These are phyloP conservation scores for Chytriomyces confervae DNA, from an alignment of 192 early-diverging fungal genomes.

Conservation along the genomic window DNA sequence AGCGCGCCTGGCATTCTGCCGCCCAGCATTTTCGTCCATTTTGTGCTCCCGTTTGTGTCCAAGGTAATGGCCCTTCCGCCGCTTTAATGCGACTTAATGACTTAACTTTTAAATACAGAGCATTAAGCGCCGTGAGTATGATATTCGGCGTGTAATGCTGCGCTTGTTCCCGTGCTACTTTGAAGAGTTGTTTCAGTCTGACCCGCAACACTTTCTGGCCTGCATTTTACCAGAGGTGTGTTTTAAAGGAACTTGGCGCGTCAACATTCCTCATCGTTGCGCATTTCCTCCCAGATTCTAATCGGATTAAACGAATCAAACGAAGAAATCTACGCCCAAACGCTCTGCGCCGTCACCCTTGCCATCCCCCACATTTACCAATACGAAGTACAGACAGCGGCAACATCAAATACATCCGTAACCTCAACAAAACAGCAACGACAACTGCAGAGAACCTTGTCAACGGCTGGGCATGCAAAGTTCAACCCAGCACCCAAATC, in stretches of 20 bases:
- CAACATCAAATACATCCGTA: background rate
- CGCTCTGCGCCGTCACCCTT: slow-evolving; percentile 9
- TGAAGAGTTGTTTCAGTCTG: slow-evolving; percentile 19
- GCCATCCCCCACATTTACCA: slow-evolving; percentile 12
- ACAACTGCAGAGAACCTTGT: background rate
- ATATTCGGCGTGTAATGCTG: slow-evolving; percentile 16
- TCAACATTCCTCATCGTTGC: background rate
- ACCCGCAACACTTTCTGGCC: slow-evolving; percentile 11
- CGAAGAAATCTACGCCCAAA: slow-evolving; percentile 33
- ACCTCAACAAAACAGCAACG: background rate
- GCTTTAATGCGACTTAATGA: background rate
- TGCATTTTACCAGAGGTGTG: slow-evolving; percentile 31
- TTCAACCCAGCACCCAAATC: background rate
- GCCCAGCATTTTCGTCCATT: slow-evolving; percentile 18
- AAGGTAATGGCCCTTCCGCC: slow-evolving; percentile 1
- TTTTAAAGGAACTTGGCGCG: background rate
- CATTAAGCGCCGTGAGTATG: slow-evolving; percentile 26
- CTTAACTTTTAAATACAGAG: background rate
- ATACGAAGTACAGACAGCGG: background rate
- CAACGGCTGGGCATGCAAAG: background rate
- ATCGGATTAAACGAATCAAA: slow-evolving; percentile 26
- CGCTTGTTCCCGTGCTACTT: slow-evolving; percentile 21
- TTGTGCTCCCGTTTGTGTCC: slow-evolving; percentile 46
- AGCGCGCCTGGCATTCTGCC: slow-evolving; percentile 35
- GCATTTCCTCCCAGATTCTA: slow-evolving; percentile 19